A percentile compares a stretch with the other conserved stretches of the same genome.
phyloP scores from a whole-genome alignment of 78 protist species.

The Speleostelium caveatum region DNA sequence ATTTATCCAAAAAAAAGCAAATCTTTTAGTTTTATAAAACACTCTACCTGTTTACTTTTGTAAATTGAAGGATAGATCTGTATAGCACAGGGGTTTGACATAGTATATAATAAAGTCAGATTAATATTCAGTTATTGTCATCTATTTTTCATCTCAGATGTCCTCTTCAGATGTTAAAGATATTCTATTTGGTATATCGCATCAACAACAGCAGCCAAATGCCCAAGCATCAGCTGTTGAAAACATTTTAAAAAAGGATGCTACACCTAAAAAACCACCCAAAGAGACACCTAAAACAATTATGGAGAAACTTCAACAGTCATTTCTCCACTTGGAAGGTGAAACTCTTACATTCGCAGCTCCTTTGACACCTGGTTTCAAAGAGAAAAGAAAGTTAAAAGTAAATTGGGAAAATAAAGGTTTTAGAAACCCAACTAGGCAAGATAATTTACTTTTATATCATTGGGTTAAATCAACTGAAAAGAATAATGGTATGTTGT shows the following conservation, averaged over 20 bases:
- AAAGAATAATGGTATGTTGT: conserved; percentile 12
- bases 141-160: too few species aligned
- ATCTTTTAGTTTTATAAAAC: too few species aligned
- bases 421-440: conserved; percentile 22
- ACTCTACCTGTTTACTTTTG: too few species aligned
- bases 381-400: conserved; percentile 48
- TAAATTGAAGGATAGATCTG: too few species aligned
- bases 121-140: too few species aligned
- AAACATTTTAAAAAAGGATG: not conserved
- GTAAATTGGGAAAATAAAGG: conserved; percentile 26
- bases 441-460: conserved; percentile 29
- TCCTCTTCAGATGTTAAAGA: conserved; percentile 74
- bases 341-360: conserved; percentile 53
- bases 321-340: conserved; percentile 50
- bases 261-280: conserved; percentile 1
- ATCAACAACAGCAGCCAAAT: not conserved
- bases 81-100: too few species aligned
- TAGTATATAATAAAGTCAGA: too few species aligned
- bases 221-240: not conserved
- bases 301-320: conserved; percentile 40
- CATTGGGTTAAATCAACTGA: conserved; percentile 59
- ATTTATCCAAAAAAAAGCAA: not conserved
- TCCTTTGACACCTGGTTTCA: conserved; percentile 24
- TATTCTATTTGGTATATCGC: conserved; percentile 45
- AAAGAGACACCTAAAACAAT: conserved; percentile 44